Conservation (phyloP, 2,329 filamentous ascomycete species). For the Cytospora schulzeri region DNA sequence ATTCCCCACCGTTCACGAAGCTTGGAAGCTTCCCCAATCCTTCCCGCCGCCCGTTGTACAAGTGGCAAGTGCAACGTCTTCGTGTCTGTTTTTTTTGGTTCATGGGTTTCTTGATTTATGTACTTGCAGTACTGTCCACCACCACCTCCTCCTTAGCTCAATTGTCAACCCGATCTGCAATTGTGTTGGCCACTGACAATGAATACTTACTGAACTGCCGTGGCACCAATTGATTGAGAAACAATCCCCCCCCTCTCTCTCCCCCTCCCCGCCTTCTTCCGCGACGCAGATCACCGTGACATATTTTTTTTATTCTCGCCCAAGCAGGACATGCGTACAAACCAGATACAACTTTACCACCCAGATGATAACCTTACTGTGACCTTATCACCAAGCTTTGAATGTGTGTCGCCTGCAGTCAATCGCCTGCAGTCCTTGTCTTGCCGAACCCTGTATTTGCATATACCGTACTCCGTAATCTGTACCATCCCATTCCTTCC, state of each 20-base stretch:
- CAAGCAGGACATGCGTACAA: background rate
- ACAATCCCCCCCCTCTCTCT: constrained; percentile 13
- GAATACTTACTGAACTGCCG: background rate
- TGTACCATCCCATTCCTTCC: background rate
- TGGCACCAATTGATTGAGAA: constrained; percentile 9
- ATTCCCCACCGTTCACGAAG: background rate
- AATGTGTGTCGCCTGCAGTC: background rate
- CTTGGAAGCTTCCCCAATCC: too few relatives aligned
- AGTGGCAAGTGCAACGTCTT: too few relatives aligned
- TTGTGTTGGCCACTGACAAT: background rate
- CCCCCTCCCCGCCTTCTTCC: constrained; percentile 9
- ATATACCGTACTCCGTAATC: background rate
- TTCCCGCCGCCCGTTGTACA: too few relatives aligned
- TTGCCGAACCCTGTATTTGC: background rate
- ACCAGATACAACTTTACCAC: background rate
- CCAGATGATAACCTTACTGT: background rate
- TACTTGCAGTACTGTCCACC: too few relatives aligned
- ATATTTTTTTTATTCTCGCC: background rate
- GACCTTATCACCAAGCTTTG: background rate
- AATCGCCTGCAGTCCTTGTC: background rate
- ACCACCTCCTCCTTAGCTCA: too few relatives aligned
- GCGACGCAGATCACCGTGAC: constrained; percentile 3
- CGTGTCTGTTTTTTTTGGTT: too few relatives aligned
- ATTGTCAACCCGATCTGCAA: background rate
- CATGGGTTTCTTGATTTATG: too few relatives aligned